Percentiles rank a stretch among this genome's conserved stretches.
Evolutionary conservation across 345 rosid genomes (phyloP).

Genomic region (Aethionema arabicum): DNA sequence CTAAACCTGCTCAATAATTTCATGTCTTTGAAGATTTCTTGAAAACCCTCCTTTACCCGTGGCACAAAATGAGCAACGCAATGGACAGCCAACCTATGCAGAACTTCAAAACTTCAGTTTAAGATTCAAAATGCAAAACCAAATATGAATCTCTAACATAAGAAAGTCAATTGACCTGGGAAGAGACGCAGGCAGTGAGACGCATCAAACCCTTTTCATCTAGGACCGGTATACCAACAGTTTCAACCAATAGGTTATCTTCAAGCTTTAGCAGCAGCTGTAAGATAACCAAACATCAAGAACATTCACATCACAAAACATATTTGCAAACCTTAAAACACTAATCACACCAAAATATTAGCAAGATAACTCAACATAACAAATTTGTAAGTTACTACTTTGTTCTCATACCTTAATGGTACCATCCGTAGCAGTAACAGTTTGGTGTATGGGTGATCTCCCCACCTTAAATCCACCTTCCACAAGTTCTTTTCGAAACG

Average conservation of each 20-base stretch:
- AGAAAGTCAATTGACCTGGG: slow-evolving; percentile 57
- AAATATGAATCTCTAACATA: slow-evolving; percentile 17
- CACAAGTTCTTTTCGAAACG: slow-evolving; percentile 74
- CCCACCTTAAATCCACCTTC: slow-evolving; percentile 89
- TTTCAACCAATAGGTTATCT: slow-evolving; percentile 87
- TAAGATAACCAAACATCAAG: slow-evolving; percentile 22
- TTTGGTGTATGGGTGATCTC: slow-evolving; percentile 61
- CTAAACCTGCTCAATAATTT: slow-evolving; percentile 85
- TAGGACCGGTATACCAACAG: slow-evolving; percentile 91
- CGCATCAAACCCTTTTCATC: slow-evolving; percentile 75
- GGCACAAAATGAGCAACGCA: slow-evolving; percentile 98
- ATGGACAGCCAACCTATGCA: slow-evolving; percentile 89
- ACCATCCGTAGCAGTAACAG: slow-evolving; percentile 89
- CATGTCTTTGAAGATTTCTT: slow-evolving; percentile 86
- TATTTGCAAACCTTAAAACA: slow-evolving; percentile 10
- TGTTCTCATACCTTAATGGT: slow-evolving; percentile 66
- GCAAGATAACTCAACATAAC: slow-evolving; percentile 19
- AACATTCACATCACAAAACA: slow-evolving; percentile 9
- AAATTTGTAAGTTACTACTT: background rate
- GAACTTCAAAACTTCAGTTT: slow-evolving; percentile 22
- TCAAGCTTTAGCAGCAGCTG: slow-evolving; percentile 79
- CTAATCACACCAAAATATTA: background rate
- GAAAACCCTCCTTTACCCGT: slow-evolving; percentile 97
- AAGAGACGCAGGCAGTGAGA: slow-evolving; percentile 95
- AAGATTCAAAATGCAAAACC: slow-evolving; percentile 10